Conservation (phyloP, 2,329 filamentous ascomycete species). For the Arthrobotrys iridis region DNA sequence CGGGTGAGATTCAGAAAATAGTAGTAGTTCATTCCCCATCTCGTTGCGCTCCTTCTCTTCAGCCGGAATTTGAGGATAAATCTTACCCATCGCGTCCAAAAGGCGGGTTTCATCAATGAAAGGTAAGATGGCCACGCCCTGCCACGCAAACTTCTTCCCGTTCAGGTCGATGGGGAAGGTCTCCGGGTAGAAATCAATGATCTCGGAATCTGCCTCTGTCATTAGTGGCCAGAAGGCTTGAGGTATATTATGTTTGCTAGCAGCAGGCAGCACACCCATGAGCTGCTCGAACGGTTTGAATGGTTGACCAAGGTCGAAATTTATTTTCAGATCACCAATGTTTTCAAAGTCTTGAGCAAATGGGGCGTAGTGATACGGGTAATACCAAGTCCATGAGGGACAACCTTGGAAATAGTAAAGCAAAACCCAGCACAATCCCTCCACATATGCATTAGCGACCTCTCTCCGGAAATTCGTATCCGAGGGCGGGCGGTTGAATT, state of each 20-base stretch:
- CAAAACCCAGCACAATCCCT: constrained; percentile 94
- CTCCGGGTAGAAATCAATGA: constrained; percentile 96
- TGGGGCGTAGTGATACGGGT: constrained; percentile 97
- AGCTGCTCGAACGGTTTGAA: constrained; percentile 96
- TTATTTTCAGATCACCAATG: constrained; percentile 78
- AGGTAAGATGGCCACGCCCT: constrained; percentile 89
- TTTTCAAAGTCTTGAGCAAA: constrained; percentile 95
- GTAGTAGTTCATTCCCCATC: constrained; percentile 79
- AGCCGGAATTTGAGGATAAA: constrained; percentile 79
- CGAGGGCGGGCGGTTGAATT: constrained; percentile 83
- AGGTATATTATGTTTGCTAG: constrained; percentile 83
- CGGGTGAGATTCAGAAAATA: constrained; percentile 84
- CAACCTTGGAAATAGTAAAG: constrained; percentile 98
- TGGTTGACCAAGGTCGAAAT: constrained; percentile 83
- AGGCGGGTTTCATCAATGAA: constrained; percentile 95
- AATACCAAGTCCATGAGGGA: constrained; percentile 99
- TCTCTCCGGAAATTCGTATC: constrained; percentile 87
- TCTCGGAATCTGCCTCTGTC: constrained; percentile 85
- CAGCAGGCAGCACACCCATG: constrained; percentile 96
- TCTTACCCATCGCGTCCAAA: constrained; percentile 80
- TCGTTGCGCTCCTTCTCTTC: constrained; percentile 83
- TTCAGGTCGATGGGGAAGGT: constrained; percentile 94
- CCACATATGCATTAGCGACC: constrained; percentile 89
- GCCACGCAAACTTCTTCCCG: constrained; percentile 98
- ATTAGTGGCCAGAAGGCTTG: constrained; percentile 89